Evolutionary conservation across 768 basidiomycete species (phyloP).

Genomic region (Boletus tylopilopsis): DNA sequence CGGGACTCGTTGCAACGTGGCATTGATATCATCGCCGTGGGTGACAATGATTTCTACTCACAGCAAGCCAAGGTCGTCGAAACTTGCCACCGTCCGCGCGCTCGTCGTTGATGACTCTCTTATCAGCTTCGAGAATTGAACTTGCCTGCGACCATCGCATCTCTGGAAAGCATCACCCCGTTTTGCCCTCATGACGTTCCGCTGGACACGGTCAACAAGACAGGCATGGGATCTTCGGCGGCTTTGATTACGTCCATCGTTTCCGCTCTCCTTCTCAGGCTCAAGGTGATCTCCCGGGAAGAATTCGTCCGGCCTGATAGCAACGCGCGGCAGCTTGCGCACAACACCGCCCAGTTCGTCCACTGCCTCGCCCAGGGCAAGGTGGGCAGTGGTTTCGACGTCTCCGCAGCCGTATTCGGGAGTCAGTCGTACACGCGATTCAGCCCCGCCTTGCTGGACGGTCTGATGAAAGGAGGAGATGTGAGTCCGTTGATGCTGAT

Average conservation of each 20-base stretch:
- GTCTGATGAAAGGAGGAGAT: slow-evolving; percentile 21
- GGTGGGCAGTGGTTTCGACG: slow-evolving; percentile 96
- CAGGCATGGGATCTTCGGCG: slow-evolving; percentile 95
- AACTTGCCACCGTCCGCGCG: neutral
- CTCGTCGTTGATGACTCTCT: neutral
- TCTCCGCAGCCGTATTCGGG: slow-evolving; percentile 90
- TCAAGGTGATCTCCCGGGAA: slow-evolving; percentile 53
- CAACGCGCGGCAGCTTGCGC: slow-evolving; percentile 61
- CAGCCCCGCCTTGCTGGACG: slow-evolving; percentile 46
- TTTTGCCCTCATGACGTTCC: slow-evolving; percentile 69
- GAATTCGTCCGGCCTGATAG: slow-evolving; percentile 43
- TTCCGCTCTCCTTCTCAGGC: slow-evolving; percentile 76
- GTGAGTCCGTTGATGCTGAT: slow-evolving; percentile 13
- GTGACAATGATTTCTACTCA: slow-evolving; percentile 98
- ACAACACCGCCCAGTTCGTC: slow-evolving; percentile 91
- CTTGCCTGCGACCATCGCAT: slow-evolving; percentile 60
- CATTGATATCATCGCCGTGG: slow-evolving; percentile 78
- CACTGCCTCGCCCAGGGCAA: slow-evolving; percentile 98
- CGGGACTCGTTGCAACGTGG: slow-evolving; percentile 44
- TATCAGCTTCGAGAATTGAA: slow-evolving; percentile 57
- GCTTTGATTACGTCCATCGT: slow-evolving; percentile 95
- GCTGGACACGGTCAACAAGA: slow-evolving; percentile 90
- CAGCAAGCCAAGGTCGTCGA: slow-evolving; percentile 72
- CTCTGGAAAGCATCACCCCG: slow-evolving; percentile 66
- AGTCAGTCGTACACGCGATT: slow-evolving; percentile 93